phyloP scores from a whole-genome alignment of 371 early-diverging fungal species.

The Haplosporangium sp. region DNA sequence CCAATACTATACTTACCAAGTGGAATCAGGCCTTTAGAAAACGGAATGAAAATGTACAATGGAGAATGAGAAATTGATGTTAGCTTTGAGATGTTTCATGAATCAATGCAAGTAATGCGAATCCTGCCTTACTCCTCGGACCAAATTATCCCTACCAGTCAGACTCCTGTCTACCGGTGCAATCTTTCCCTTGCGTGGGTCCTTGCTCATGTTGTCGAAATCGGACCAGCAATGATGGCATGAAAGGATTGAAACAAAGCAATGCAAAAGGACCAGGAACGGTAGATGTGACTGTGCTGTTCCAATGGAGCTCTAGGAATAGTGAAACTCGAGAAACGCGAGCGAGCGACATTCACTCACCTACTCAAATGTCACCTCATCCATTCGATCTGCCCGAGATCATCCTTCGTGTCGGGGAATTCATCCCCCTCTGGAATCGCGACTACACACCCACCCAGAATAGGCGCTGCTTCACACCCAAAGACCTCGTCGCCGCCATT shows the following conservation, averaged over 20 bases:
- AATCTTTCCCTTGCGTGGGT: conserved; percentile 40
- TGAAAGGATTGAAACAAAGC: no score
- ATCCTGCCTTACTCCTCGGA: no score
- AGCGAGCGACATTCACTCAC: background rate
- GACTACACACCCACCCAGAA: background rate
- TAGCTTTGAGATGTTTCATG: background rate
- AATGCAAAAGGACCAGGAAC: no score
- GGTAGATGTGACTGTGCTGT: no score
- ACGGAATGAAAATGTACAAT: no score
- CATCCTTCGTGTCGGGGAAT: conserved; percentile 6
- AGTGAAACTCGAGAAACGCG: no score
- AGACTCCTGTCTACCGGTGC: conserved; percentile 25
- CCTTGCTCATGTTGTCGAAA: conserved; percentile 40
- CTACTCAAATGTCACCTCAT: background rate
- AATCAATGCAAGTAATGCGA: background rate
- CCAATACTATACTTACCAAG: conserved; percentile 26
- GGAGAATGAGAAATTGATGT: background rate
- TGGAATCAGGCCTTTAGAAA: conserved; percentile 38
- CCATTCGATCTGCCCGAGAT: conserved; percentile 19
- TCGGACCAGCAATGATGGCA: no score
- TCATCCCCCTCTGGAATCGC: conserved; percentile 16
- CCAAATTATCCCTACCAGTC: conserved; percentile 22
- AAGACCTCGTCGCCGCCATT: conserved; percentile 6
- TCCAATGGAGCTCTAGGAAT: no score
- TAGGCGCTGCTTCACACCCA: background rate